Percentiles rank a stretch among this genome's conserved stretches.
Conservation (phyloP, 495 filamentous ascomycete genomes). For the Neurospora discreta region DNA sequence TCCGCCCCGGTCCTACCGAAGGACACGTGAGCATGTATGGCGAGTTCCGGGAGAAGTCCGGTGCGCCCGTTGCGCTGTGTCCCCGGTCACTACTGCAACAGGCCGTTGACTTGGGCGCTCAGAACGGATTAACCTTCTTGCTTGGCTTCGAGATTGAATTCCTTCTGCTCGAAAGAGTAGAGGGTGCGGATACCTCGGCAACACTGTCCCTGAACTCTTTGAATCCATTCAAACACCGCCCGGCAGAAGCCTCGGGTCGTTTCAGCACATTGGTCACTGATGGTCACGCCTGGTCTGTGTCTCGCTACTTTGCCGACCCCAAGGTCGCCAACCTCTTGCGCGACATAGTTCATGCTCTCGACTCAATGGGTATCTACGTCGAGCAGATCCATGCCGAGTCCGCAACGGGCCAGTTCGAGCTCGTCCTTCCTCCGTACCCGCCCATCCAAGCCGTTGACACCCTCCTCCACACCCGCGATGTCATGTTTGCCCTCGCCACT, state of each 20-base stretch:
- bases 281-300: slow-evolving; percentile 55
- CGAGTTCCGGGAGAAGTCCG: slow-evolving; percentile 43
- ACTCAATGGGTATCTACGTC: slow-evolving; percentile 50
- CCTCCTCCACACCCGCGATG: slow-evolving; percentile 60
- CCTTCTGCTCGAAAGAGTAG: slow-evolving; percentile 45
- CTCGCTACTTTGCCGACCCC: slow-evolving; percentile 41
- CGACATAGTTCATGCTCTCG: slow-evolving; percentile 49
- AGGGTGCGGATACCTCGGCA: slow-evolving; percentile 15
- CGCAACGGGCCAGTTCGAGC: slow-evolving; percentile 69
- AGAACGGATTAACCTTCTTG: slow-evolving; percentile 41
- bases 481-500: slow-evolving; percentile 48
- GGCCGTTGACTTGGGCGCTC: slow-evolving; percentile 37
- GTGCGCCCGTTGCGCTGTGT: slow-evolving; percentile 36
- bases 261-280: slow-evolving; percentile 22
- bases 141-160: slow-evolving; percentile 82
- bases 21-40: slow-evolving; percentile 51
- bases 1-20: slow-evolving; percentile 42
- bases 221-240: background rate
- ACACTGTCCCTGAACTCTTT: slow-evolving; percentile 6
- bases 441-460: slow-evolving; percentile 63
- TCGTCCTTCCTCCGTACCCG: slow-evolving; percentile 53
- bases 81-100: slow-evolving; percentile 46
- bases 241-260: slow-evolving; percentile 1
- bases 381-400: slow-evolving; percentile 72
- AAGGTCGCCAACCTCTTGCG: slow-evolving; percentile 48